Evolutionary conservation across 1,139 yeast species (phyloP).

Genomic region (Zygoascus meyerae): DNA sequence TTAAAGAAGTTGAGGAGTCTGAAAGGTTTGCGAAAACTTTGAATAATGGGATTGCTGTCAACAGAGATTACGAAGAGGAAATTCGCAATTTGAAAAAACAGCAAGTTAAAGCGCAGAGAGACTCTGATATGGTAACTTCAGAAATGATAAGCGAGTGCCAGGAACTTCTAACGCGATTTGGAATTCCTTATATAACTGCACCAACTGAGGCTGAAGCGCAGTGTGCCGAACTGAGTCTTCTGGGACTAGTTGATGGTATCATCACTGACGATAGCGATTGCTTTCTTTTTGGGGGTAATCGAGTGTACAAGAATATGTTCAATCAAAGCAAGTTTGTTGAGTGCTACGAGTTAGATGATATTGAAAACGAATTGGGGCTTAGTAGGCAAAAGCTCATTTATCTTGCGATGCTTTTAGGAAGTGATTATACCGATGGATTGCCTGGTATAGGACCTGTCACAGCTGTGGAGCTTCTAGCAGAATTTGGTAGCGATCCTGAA

Average conservation of each 20-base stretch:
- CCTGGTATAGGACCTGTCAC: conserved; percentile 91
- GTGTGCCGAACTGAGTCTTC: conserved; percentile 67
- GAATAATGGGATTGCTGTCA: conserved; percentile 23
- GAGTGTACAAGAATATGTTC: conserved; percentile 86
- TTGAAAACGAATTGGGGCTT: conserved; percentile 62
- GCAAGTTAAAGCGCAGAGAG: conserved; percentile 65
- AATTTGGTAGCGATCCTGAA: conserved; percentile 48
- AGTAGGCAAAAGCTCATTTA: conserved; percentile 60
- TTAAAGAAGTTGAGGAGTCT: conserved; percentile 67
- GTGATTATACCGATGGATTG: conserved; percentile 90
- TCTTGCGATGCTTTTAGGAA: conserved; percentile 76
- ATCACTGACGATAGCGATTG: conserved; percentile 98
- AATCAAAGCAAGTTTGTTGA: conserved; percentile 91
- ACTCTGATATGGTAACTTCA: conserved; percentile 85
- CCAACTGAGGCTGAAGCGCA: conserved; percentile 99
- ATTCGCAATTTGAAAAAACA: conserved; percentile 48
- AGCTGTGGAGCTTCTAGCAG: conserved; percentile 89
- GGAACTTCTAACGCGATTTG: conserved; percentile 76
- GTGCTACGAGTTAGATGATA: conserved; percentile 58
- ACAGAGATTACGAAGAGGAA: conserved; percentile 44
- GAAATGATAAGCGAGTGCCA: conserved; percentile 88
- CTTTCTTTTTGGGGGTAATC: conserved; percentile 84
- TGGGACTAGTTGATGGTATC: conserved; percentile 85
- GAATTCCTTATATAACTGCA: conserved; percentile 89
- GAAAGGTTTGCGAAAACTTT: conserved; percentile 52